phyloP scores from a whole-genome alignment of 2,329 filamentous ascomycete genomes.

The Diaporthe aspalathi region DNA sequence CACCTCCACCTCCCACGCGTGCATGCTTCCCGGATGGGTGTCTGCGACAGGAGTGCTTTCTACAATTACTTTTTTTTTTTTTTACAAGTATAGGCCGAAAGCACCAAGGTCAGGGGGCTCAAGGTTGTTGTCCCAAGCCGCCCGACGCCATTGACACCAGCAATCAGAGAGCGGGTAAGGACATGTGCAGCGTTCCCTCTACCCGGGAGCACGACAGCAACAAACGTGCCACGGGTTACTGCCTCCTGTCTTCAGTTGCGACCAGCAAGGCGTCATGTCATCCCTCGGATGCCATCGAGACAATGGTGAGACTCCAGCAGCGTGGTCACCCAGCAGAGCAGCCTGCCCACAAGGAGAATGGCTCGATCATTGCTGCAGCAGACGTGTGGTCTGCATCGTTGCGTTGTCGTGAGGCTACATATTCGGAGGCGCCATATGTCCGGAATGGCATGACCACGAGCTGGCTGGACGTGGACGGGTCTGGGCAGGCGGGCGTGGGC shows the following conservation, averaged over 20 bases:
- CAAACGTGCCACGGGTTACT: neutral
- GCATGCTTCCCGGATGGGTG: neutral
- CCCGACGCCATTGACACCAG: neutral
- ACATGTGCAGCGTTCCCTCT: neutral
- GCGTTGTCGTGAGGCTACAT: neutral
- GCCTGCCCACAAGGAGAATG: neutral
- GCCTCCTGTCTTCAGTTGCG: constrained; percentile 16
- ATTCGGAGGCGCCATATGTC: neutral
- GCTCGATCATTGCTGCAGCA: neutral
- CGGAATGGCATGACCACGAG: constrained; percentile 9
- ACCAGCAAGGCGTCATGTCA: constrained; percentile 15
- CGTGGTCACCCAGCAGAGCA: neutral
- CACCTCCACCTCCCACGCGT: neutral
- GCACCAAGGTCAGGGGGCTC: neutral
- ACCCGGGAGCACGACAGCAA: neutral
- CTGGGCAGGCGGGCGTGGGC: too few species aligned
- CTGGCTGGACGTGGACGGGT: too few species aligned
- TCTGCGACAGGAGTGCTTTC: too few species aligned
- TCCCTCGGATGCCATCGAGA: neutral
- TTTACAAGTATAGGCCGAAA: neutral
- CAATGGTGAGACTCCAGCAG: neutral
- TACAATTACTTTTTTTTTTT: too few species aligned
- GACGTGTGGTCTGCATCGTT: constrained; percentile 6
- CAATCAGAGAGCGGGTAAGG: too few species aligned
- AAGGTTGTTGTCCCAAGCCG: neutral